Conservation (phyloP, 805 yeast species). For the Nakazawaea anatomiae region DNA sequence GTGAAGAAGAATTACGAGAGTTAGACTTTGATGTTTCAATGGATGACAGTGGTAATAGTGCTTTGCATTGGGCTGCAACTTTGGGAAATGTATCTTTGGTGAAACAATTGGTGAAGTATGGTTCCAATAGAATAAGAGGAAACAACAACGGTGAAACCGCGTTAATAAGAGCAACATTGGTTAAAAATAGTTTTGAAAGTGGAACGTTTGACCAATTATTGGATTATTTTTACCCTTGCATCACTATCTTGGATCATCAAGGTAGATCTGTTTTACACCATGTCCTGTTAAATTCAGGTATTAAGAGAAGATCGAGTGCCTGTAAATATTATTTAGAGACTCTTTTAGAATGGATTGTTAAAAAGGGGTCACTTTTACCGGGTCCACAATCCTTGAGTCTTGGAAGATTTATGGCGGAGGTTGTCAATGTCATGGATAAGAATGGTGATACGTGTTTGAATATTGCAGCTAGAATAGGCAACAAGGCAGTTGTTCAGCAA, state of each 20-base stretch:
- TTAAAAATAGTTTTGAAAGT: constrained; percentile 75
- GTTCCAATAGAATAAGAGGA: constrained; percentile 64
- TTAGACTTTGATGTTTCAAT: constrained; percentile 77
- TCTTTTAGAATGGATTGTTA: constrained; percentile 72
- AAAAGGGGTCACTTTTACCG: constrained; percentile 38
- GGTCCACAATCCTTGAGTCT: constrained; percentile 39
- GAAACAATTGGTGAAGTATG: constrained; percentile 56
- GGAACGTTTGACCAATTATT: constrained; percentile 68
- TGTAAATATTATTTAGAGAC: constrained; percentile 69
- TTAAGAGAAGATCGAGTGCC: constrained; percentile 67
- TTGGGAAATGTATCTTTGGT: constrained; percentile 74
- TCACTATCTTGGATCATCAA: constrained; percentile 57
- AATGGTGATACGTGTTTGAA: constrained; percentile 95
- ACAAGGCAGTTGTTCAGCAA: constrained; percentile 72
- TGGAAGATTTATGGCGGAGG: constrained; percentile 54
- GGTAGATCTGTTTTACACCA: constrained; percentile 84
- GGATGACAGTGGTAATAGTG: constrained; percentile 90
- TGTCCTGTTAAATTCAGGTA: constrained; percentile 74
- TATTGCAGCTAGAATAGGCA: constrained; percentile 86
- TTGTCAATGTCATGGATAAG: constrained; percentile 83
- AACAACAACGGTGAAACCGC: constrained; percentile 88
- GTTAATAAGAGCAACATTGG: constrained; percentile 75
- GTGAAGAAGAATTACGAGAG: constrained; percentile 23
- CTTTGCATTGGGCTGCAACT: constrained; percentile 94
- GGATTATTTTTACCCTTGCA: constrained; percentile 69